phyloP scores from a whole-genome alignment of 164 flowering plant genomes.

The Tetrastigma voinierianum region DNA sequence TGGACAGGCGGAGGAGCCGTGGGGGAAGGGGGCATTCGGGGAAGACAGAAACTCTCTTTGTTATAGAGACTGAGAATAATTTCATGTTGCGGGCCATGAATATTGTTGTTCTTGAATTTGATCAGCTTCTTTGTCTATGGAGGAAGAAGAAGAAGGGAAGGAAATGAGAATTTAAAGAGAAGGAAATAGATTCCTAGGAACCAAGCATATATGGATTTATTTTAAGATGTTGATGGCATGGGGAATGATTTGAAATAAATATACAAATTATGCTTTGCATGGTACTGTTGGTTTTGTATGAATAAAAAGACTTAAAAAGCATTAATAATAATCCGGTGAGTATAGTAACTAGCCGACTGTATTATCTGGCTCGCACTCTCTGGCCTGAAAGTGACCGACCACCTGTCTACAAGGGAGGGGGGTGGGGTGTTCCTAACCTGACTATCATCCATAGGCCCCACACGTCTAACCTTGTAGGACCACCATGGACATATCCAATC shows the following conservation, averaged over 20 bases:
- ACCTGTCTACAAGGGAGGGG: slow-evolving; percentile 8
- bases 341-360: slow-evolving; percentile 3
- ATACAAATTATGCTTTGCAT: slow-evolving; percentile 22
- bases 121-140: too few species aligned
- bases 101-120: not conserved
- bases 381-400: slow-evolving; percentile 4
- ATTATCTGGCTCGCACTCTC: slow-evolving; percentile 17
- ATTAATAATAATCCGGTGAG: too few species aligned
- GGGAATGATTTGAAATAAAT: slow-evolving; percentile 11
- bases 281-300: slow-evolving; percentile 21
- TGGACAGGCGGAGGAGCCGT: slow-evolving; percentile 35
- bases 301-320: slow-evolving; percentile 1
- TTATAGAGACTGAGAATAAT: slow-evolving; percentile 20
- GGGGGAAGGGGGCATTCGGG: slow-evolving; percentile 31
- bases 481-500: not conserved
- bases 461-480: not conserved
- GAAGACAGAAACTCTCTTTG: slow-evolving; percentile 29
- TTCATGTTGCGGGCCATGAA: slow-evolving; percentile 27
- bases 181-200: slow-evolving; percentile 30
- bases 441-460: not conserved
- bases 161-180: slow-evolving; percentile 15
- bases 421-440: too few species aligned
- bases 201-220: slow-evolving; percentile 8
- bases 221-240: not conserved
- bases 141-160: slow-evolving; percentile 11